Percentiles rank a stretch among this genome's conserved stretches.
Evolutionary conservation across 2,329 filamentous ascomycete genomes (phyloP).

Genomic region (Karstenula rhodostoma): DNA sequence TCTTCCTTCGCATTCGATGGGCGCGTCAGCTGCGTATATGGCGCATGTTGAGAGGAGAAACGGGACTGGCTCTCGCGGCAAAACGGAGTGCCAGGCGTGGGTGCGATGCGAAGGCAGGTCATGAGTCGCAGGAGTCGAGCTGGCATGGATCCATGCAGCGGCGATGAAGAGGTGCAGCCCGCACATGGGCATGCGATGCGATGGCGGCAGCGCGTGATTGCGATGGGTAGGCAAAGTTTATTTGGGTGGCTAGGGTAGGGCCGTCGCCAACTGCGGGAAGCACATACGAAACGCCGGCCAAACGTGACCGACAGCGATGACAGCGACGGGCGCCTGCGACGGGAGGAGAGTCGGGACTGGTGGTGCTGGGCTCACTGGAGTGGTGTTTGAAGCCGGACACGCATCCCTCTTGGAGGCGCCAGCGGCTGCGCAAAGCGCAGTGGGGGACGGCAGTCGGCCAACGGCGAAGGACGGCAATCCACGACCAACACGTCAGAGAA

Average conservation of each 20-base stretch:
- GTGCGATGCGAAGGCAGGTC: constrained; percentile 1
- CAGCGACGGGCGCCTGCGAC: not conserved
- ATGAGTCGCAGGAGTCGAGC: constrained; percentile 8
- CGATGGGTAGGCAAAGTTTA: constrained; percentile 4
- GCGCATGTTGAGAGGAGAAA: not conserved
- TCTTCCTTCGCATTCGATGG: not conserved
- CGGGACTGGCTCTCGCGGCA: not conserved
- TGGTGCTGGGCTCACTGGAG: not conserved
- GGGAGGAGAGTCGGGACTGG: too few species aligned
- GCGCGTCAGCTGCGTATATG: constrained; percentile 2
- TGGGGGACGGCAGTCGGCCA: not conserved
- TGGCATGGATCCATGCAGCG: not conserved
- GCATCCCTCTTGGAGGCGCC: not conserved
- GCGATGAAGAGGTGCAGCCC: constrained; percentile 7
- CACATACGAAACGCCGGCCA: not conserved
- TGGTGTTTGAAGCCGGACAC: not conserved
- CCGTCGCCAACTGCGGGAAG: not conserved
- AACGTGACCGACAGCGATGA: not conserved
- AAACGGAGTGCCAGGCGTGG: not conserved
- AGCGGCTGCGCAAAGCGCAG: not conserved
- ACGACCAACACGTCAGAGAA: too few species aligned
- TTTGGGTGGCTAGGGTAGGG: not conserved
- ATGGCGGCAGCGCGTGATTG: constrained; percentile 4
- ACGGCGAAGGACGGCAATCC: not conserved
- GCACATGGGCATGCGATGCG: constrained; percentile 4